phyloP scores from a whole-genome alignment of 176 grass and related monocot species.

The sorghum (Sorghum bicolor) region Sorghum_bicolor_NCBIv3 NC_012872.2:60645501-60646000 shows the following conservation, averaged over 20 bases:
- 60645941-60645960: neutral
- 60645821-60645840: too few species aligned
- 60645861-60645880: neutral
- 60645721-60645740: conserved; percentile 6
- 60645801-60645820: neutral
- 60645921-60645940: neutral
- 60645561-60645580: too few species aligned
- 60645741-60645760: too few species aligned
- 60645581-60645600: neutral
- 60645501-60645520: neutral
- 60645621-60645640: conserved; percentile 12
- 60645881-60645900: neutral
- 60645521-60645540: conserved; percentile 9
- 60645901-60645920: neutral
- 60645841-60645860: neutral
- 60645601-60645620: neutral
- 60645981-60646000: neutral
- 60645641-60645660: neutral
- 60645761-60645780: neutral
- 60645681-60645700: neutral
- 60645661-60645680: neutral
- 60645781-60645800: neutral
- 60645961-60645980: too few species aligned
- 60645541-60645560: neutral
- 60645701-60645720: conserved; percentile 11